Base-by-base conservation (phyloP, 306 rosid species). In the Prinsepia uniflora region DNA sequence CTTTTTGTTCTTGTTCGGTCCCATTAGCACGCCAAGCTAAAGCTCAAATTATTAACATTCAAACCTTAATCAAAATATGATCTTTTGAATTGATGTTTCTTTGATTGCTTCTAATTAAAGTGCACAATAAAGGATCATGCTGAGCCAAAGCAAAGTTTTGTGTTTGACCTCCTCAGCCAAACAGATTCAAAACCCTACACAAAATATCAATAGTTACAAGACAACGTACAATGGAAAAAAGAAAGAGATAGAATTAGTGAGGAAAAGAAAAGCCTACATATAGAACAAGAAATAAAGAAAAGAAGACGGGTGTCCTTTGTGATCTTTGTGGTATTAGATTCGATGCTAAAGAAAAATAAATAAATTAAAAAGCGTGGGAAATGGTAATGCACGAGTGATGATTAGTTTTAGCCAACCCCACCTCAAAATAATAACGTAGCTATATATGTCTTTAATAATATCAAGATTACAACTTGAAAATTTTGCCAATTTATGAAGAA, bases 11-110 rank as follows among this genome's bases (percentile, higher is more conserved):
- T 56, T 56, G 52, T 8, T 10, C 34, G 45, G 70, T 24, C 54
- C 52, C 65, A 49, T 64, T 13, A 22, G 83, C 83, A 79, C 76
- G 83, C 83, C 83, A 57, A 57, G 65, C 76, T 42, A 19, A 74
- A 75, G 30, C 34, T 61, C 65, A 75, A 68, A 70, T 79, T 41
- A 79, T 79, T 79, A 75, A 24, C 67, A 18, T 43, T 67, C 76
- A 64, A 74, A 52, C 39, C 22, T 42, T 57, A 50, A 47, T 57
- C 39, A 41, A 61, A 30, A 17, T 44, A 41, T 8, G 22, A 44
- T 56, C 24, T 70, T 55, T 15, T 24, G 66, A 57, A 36, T 42
- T 79, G 64, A 61, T 67, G 63, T 15, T 67, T 10, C n/a, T 19
- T 62, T 53, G 75, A 73, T 72, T 79, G 56, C 70, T 47, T 44